These are phyloP conservation scores for Penicillium maclennaniae DNA, from an alignment of 495 filamentous ascomycete species.

Conservation along the genomic window DNA sequence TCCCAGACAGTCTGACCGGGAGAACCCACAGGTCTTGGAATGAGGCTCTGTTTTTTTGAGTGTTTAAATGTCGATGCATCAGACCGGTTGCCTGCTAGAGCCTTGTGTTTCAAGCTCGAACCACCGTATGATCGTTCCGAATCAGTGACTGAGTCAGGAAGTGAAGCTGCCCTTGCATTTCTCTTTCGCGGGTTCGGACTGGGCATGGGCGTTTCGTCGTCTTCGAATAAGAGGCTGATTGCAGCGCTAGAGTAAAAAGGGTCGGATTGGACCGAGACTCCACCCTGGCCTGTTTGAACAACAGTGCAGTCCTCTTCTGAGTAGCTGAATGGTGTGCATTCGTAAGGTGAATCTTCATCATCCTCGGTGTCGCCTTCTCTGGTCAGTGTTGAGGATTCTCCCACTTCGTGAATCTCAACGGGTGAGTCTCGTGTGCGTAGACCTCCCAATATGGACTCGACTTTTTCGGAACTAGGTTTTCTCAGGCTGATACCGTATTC, in stretches of 20 bases:
- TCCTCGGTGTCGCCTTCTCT: neutral
- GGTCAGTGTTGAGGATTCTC: neutral
- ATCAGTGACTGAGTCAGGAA: constrained; percentile 11
- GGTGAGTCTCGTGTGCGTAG: neutral
- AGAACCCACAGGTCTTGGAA: constrained; percentile 8
- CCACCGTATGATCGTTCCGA: constrained; percentile 10
- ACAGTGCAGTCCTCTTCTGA: constrained; percentile 3
- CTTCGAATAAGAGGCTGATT: neutral
- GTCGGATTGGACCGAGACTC: neutral
- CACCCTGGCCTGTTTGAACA: neutral
- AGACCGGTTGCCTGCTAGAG: neutral
- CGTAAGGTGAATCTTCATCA: neutral
- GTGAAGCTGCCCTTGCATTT: constrained; percentile 8
- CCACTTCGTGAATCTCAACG: neutral
- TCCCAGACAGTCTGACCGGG: neutral
- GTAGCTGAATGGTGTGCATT: neutral
- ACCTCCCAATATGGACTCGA: neutral
- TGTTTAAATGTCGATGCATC: neutral
- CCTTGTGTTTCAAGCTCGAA: neutral
- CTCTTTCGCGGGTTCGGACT: constrained; percentile 8
- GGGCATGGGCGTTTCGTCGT: neutral
- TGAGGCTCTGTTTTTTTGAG: constrained; percentile 4
- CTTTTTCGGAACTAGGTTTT: neutral
- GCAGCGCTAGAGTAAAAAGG: neutral
- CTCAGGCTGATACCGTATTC: neutral